phyloP scores from a whole-genome alignment of 1,139 yeast species.

The Arxiozyma telluris region DNA sequence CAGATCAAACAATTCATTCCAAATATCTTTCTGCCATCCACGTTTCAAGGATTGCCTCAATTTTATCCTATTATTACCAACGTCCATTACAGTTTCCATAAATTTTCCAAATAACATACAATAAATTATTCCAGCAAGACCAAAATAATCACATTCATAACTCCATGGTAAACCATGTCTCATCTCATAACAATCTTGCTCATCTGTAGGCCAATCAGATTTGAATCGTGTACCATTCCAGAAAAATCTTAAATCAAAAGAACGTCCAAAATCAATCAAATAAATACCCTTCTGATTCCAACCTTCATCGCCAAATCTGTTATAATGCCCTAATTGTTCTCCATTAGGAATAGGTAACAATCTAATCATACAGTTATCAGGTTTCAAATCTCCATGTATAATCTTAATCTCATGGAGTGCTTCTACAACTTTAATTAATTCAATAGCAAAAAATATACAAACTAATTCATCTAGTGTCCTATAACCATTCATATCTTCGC shows the following conservation, averaged over 20 bases:
- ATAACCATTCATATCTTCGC: conserved; percentile 26
- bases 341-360: conserved; percentile 40
- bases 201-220: conserved; percentile 55
- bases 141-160: conserved; percentile 78
- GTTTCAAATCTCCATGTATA: conserved; percentile 78
- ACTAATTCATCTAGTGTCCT: conserved; percentile 48
- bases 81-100: conserved; percentile 37
- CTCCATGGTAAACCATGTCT: conserved; percentile 57
- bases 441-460: conserved; percentile 54
- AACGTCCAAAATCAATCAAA: conserved; percentile 77
- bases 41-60: conserved; percentile 48
- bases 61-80: conserved; percentile 18
- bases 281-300: conserved; percentile 54
- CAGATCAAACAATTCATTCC: conserved; percentile 60
- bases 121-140: conserved; percentile 69
- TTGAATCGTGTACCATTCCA: conserved; percentile 45
- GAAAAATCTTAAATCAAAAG: conserved; percentile 60
- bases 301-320: conserved; percentile 33
- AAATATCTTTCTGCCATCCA: conserved; percentile 68
- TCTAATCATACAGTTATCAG: conserved; percentile 79
- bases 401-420: conserved; percentile 55
- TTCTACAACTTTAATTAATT: conserved; percentile 53
- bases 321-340: conserved; percentile 26
- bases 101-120: conserved; percentile 60
- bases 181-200: conserved; percentile 75